Evolutionary conservation across 106 monocot species (phyloP).

Genomic region (Allium cepa): DNA sequence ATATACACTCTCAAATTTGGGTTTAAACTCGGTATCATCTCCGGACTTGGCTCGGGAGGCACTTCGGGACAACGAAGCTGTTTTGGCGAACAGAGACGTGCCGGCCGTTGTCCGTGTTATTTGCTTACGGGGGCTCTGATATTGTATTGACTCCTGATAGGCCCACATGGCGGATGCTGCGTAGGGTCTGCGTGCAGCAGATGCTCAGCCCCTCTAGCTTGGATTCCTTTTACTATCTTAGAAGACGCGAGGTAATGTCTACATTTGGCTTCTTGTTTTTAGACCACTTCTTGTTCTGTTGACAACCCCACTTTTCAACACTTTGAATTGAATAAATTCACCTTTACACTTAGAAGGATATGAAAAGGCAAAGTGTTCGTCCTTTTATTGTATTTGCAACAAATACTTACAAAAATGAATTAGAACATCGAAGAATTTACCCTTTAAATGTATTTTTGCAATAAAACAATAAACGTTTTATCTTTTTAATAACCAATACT

Average conservation of each 20-base stretch:
- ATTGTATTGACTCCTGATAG: slow-evolving; percentile 45
- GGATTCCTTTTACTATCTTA: slow-evolving; percentile 27
- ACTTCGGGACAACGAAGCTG: slow-evolving; percentile 24
- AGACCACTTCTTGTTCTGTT: background rate
- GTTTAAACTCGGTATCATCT: slow-evolving; percentile 27
- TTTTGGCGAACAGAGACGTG: slow-evolving; percentile 42
- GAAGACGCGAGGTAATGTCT: slow-evolving; percentile 21
- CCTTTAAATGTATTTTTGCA: background rate
- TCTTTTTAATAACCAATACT: too few species aligned
- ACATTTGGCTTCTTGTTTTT: background rate
- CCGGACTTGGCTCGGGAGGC: slow-evolving; percentile 15
- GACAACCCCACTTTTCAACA: too few species aligned
- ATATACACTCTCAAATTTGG: slow-evolving; percentile 34
- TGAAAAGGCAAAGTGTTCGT: background rate
- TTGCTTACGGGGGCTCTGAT: slow-evolving; percentile 30
- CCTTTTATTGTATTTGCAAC: background rate
- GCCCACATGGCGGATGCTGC: slow-evolving; percentile 53
- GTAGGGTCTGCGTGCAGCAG: slow-evolving; percentile 39
- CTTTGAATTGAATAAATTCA: too few species aligned
- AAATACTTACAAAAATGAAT: background rate
- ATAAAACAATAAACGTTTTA: too few species aligned
- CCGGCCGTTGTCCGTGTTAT: slow-evolving; percentile 15
- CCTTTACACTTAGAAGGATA: background rate
- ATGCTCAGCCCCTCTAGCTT: slow-evolving; percentile 35
- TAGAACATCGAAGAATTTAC: background rate